phyloP scores from a whole-genome alignment of 169 alveolate species.

The Besnoitia besnoiti region DNA sequence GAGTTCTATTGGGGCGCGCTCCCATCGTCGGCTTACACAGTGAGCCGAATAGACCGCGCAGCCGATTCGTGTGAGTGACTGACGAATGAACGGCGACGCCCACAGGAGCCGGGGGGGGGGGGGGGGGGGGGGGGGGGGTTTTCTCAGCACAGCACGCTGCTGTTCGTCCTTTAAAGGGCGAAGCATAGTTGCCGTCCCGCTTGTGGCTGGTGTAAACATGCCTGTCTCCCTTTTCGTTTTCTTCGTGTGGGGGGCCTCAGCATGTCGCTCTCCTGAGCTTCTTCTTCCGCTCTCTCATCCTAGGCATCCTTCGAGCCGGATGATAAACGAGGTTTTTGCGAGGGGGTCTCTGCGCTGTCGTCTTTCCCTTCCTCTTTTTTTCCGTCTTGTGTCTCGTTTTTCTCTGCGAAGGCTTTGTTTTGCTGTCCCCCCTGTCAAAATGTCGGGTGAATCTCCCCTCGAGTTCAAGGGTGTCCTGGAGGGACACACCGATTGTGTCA shows the following conservation, averaged over 20 bases:
- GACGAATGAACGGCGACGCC: too few relatives aligned
- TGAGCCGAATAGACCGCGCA: too few relatives aligned
- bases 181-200: background rate
- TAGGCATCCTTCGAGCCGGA: background rate
- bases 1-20: too few relatives aligned
- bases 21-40: too few relatives aligned
- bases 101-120: too few relatives aligned
- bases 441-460: constrained; percentile 51
- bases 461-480: constrained; percentile 85
- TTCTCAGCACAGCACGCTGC: background rate
- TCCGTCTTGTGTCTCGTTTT: background rate
- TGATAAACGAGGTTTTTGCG: background rate
- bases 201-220: background rate
- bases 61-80: too few relatives aligned
- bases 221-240: background rate
- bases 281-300: background rate
- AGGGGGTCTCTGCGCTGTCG: background rate
- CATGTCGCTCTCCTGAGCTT: background rate
- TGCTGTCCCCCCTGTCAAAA: background rate
- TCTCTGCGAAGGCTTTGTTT: background rate
- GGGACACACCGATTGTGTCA: constrained; percentile 95
- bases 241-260: background rate
- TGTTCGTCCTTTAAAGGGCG: background rate
- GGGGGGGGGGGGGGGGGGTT: too few relatives aligned
- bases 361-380: background rate